Evolutionary conservation across 2,329 filamentous ascomycete genomes (phyloP).

Genomic region (Neonectria hederae): DNA sequence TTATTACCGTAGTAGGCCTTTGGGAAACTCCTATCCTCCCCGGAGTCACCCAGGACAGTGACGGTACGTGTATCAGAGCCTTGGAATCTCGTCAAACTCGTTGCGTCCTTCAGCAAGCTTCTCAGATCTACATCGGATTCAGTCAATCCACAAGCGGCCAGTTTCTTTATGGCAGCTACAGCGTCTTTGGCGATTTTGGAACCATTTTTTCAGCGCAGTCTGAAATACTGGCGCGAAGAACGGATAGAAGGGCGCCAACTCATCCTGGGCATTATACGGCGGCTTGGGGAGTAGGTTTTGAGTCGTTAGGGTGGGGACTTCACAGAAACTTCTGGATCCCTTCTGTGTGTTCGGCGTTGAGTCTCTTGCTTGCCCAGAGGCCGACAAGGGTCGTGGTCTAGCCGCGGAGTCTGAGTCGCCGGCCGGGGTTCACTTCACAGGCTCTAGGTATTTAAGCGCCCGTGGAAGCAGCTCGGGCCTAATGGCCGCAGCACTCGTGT

Average conservation of each 20-base stretch:
- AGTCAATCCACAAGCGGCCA: neutral
- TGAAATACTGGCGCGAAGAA: constrained; percentile 16
- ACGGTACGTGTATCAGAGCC: constrained; percentile 23
- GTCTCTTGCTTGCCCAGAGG: neutral
- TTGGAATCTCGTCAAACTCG: constrained; percentile 9
- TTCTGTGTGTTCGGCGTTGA: neutral
- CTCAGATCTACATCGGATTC: neutral
- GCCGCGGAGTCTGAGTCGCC: no score
- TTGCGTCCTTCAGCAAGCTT: constrained; percentile 13
- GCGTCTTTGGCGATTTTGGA: constrained; percentile 1
- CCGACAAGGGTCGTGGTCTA: no score
- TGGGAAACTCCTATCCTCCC: constrained; percentile 6
- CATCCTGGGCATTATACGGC: constrained; percentile 14
- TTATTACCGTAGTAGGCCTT: neutral
- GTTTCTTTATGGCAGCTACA: constrained; percentile 4
- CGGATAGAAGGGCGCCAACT: constrained; percentile 7
- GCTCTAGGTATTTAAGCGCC: no score
- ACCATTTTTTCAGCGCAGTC: neutral
- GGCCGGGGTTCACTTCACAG: no score
- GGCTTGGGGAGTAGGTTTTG: neutral
- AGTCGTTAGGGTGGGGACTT: neutral
- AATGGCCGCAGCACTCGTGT: no score
- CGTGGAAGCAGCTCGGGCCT: no score
- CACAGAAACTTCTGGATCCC: neutral
- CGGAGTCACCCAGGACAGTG: constrained; percentile 25